Conservation (phyloP, 2,329 filamentous ascomycete species). For the Botrytis cinerea region DNA sequence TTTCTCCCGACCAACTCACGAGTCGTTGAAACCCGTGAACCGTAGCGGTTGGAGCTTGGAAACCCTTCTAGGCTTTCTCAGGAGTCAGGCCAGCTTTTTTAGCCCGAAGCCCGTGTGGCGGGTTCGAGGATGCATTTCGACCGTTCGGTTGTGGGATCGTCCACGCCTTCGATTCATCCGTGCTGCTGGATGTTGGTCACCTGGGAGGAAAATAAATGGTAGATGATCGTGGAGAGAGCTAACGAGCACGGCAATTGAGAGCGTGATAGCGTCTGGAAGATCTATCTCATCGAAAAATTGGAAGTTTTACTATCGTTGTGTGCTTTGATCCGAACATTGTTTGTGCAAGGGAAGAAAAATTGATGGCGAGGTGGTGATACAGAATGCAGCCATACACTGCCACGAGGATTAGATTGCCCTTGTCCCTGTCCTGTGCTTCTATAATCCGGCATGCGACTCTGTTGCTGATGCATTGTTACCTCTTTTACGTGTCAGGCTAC, state of each 20-base stretch:
- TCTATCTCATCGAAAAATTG: neutral
- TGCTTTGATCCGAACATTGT: neutral
- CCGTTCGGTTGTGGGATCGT: neutral
- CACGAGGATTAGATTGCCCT: constrained; percentile 9
- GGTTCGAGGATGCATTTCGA: neutral
- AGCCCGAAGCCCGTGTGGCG: constrained; percentile 4
- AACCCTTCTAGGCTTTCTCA: neutral
- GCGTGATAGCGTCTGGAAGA: constrained; percentile 2
- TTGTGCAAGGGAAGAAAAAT: neutral
- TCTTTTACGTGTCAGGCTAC: constrained; percentile 26
- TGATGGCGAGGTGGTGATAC: neutral
- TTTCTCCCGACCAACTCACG: neutral
- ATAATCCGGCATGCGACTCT: neutral
- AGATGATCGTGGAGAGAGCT: constrained; percentile 12
- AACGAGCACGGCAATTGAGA: neutral
- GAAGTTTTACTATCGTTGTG: neutral
- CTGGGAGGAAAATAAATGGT: neutral
- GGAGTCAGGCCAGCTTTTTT: neutral
- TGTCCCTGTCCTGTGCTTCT: constrained; percentile 4
- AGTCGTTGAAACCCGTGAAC: constrained; percentile 1
- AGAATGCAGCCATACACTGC: constrained; percentile 1
- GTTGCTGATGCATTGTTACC: neutral
- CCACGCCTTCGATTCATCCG: constrained; percentile 1
- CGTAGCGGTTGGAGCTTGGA: neutral
- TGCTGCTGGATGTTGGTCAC: neutral